Conservation (phyloP, 768 basidiomycete genomes). For the Favolaschia claudopus region DNA sequence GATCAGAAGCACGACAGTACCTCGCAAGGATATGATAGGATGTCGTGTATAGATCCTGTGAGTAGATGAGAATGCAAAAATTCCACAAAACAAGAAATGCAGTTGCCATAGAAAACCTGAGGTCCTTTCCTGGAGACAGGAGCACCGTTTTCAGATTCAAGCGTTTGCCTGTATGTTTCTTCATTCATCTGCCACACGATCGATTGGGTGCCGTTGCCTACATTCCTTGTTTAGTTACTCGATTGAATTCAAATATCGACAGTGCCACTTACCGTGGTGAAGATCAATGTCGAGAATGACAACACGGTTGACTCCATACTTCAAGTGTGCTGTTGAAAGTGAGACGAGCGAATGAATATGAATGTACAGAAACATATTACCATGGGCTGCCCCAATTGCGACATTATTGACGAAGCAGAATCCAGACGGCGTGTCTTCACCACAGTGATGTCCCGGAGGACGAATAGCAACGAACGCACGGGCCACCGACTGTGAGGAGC, state of each 20-base stretch:
- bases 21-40: constrained; percentile 93
- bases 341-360: neutral
- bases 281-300: constrained; percentile 94
- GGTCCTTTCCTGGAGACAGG: constrained; percentile 50
- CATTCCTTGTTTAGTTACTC: neutral
- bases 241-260: neutral
- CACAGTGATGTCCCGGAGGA: constrained; percentile 95
- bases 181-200: constrained; percentile 93
- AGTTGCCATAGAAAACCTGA: constrained; percentile 73
- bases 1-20: constrained; percentile 44
- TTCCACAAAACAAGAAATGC: neutral
- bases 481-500: constrained; percentile 26
- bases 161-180: constrained; percentile 75
- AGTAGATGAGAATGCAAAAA: neutral
- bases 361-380: constrained; percentile 48
- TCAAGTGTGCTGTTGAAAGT: constrained; percentile 71
- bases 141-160: constrained; percentile 58
- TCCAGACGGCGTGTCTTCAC: constrained; percentile 87
- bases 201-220: constrained; percentile 95
- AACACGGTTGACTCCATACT: constrained; percentile 78
- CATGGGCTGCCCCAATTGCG: constrained; percentile 88
- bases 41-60: constrained; percentile 84
- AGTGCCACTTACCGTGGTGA: constrained; percentile 70
- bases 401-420: constrained; percentile 98
- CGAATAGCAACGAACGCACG: constrained; percentile 85